Conservation (phyloP, 768 basidiomycete species). For the Wakefieldia striispora region DNA sequence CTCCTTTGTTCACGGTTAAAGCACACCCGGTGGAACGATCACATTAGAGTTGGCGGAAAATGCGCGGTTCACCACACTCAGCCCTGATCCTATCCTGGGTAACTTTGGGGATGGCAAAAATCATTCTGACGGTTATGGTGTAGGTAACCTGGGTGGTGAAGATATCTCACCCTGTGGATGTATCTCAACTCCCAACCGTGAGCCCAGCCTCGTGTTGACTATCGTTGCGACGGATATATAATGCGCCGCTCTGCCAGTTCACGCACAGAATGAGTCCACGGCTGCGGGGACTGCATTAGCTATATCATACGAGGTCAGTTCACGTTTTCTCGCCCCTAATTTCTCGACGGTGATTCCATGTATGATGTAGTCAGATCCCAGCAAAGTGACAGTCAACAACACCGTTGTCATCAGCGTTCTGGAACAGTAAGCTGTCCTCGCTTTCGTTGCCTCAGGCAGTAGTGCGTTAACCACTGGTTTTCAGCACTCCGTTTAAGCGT, state of each 20-base stretch:
- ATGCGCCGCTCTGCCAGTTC: constrained; percentile 6
- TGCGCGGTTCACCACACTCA: background rate
- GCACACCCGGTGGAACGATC: background rate
- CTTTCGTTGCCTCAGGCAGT: too few relatives aligned
- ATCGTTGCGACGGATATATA: background rate
- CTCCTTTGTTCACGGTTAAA: background rate
- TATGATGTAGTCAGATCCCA: too few relatives aligned
- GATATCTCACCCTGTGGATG: too few relatives aligned
- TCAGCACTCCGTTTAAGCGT: constrained; percentile 6
- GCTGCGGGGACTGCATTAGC: constrained; percentile 7
- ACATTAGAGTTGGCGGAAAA: constrained; percentile 6
- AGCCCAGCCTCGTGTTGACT: background rate
- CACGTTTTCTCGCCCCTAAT: background rate
- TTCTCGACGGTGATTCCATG: too few relatives aligned
- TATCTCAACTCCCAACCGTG: constrained; percentile 11
- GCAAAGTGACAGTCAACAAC: too few relatives aligned
- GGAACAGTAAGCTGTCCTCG: too few relatives aligned
- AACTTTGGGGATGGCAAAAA: too few relatives aligned
- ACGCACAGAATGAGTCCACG: constrained; percentile 6
- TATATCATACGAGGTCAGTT: constrained; percentile 16
- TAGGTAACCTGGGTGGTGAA: background rate
- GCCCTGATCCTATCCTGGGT: background rate
- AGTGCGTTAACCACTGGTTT: background rate
- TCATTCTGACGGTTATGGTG: background rate
- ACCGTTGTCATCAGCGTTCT: too few relatives aligned